phyloP scores from a whole-genome alignment of 2,329 filamentous ascomycete genomes.

The Cryphonectria nitschkei region DNA sequence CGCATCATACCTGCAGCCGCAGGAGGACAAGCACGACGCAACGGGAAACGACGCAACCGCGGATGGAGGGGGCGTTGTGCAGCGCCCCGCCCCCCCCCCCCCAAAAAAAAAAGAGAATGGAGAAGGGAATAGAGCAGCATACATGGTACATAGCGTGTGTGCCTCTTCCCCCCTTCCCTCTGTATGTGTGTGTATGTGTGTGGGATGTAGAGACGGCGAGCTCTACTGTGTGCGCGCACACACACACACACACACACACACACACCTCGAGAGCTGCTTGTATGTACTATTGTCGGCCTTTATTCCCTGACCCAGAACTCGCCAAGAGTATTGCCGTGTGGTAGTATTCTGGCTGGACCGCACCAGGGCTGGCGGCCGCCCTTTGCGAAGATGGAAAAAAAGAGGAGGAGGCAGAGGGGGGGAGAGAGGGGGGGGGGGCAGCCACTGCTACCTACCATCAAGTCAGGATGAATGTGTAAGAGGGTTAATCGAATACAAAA shows the following conservation, averaged over 20 bases:
- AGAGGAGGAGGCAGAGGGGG: background rate
- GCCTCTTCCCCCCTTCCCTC: no score
- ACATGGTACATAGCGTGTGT: background rate
- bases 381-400: background rate
- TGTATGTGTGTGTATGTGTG: no score
- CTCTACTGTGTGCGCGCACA: slow-evolving; percentile 19
- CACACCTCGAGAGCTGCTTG: slow-evolving; percentile 16
- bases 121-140: background rate
- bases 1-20: slow-evolving; percentile 31
- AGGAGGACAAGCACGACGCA: slow-evolving; percentile 29
- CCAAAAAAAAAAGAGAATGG: background rate
- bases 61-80: slow-evolving; percentile 14
- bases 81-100: background rate
- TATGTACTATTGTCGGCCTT: background rate
- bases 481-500: background rate
- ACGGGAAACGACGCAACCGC: slow-evolving; percentile 4
- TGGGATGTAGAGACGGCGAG: background rate
- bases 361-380: slow-evolving; percentile 8
- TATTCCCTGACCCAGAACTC: background rate
- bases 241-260: slow-evolving; percentile 18
- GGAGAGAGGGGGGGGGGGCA: no score
- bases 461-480: slow-evolving; percentile 4
- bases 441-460: background rate
- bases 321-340: background rate
- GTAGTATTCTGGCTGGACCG: background rate